Evolutionary conservation across 176 grass and related monocot genomes (phyloP).

Genomic region (Avena eriantha): DNA sequence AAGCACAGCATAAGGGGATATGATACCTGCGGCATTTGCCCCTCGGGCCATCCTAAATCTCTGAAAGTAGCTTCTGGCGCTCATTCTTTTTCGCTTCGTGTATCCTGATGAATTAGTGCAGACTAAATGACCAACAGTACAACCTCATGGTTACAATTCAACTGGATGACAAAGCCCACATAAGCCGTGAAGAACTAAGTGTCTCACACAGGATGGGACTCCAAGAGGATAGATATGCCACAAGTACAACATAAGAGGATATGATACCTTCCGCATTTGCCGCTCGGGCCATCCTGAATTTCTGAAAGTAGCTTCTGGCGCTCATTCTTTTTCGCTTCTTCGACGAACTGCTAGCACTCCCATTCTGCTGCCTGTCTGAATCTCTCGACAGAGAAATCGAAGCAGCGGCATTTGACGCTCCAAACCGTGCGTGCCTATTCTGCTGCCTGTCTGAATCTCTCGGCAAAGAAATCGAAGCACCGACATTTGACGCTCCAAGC

Average conservation of each 20-base stretch:
- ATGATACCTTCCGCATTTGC: constrained; percentile 17
- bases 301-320: neutral
- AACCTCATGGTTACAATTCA: constrained; percentile 4
- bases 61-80: neutral
- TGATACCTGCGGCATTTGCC: constrained; percentile 28
- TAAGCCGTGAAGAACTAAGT: too few relatives aligned
- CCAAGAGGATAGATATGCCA: neutral
- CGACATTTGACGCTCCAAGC: too few relatives aligned
- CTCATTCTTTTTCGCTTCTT: constrained; percentile 37
- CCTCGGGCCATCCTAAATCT: neutral
- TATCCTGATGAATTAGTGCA: constrained; percentile 6
- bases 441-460: too few relatives aligned
- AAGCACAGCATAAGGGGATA: neutral
- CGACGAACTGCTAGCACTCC: neutral
- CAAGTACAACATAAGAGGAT: neutral
- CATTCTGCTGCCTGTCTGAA: neutral
- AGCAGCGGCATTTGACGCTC: neutral
- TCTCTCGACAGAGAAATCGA: neutral
- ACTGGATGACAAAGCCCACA: neutral
- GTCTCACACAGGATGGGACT: neutral
- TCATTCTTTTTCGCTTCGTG: constrained; percentile 37
- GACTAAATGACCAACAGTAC: neutral
- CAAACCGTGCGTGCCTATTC: neutral
- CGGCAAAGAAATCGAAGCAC: too few relatives aligned
- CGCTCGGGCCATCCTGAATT: neutral